Evolutionary conservation across 306 rosid genomes (phyloP).

Genomic region (Quercus berberidifolia): DNA sequence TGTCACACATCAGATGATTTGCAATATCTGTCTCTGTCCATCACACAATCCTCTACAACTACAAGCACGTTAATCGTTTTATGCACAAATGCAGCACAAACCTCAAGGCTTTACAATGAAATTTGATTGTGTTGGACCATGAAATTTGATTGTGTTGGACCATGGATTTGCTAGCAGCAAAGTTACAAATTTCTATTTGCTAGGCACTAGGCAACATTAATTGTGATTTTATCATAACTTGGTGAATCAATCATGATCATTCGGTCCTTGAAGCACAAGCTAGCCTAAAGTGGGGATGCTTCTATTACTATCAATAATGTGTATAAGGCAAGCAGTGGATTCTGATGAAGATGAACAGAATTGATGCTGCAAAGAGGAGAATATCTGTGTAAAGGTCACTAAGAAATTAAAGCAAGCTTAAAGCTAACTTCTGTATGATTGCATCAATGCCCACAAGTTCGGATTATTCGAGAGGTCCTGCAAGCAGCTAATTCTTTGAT

Average conservation of each 20-base stretch:
- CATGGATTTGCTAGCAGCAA: no score
- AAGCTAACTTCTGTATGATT: conserved; percentile 39
- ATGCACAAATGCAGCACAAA: no score
- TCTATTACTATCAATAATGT: conserved; percentile 30
- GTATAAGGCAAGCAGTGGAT: conserved; percentile 35
- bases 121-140: no score
- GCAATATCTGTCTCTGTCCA: no score
- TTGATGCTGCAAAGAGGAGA: conserved; percentile 57
- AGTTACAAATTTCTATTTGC: no score
- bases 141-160: no score
- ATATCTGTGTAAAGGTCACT: conserved; percentile 38
- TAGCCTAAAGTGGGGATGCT: conserved; percentile 27
- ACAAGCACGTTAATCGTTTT: no score
- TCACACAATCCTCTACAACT: no score
- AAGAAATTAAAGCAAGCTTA: conserved; percentile 40
- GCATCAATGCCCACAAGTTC: conserved; percentile 57
- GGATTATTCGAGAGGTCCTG: conserved; percentile 39
- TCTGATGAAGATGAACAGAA: conserved; percentile 50
- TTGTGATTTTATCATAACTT: not conserved
- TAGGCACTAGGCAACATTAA: no score
- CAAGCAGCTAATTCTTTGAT: conserved; percentile 29
- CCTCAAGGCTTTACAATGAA: no score
- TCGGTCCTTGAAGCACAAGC: conserved; percentile 25
- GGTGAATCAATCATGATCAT: conserved; percentile 25
- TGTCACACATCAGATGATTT: no score